Base-by-base conservation (phyloP, 306 rosid genomes). In the Fagus sylvatica region DNA sequence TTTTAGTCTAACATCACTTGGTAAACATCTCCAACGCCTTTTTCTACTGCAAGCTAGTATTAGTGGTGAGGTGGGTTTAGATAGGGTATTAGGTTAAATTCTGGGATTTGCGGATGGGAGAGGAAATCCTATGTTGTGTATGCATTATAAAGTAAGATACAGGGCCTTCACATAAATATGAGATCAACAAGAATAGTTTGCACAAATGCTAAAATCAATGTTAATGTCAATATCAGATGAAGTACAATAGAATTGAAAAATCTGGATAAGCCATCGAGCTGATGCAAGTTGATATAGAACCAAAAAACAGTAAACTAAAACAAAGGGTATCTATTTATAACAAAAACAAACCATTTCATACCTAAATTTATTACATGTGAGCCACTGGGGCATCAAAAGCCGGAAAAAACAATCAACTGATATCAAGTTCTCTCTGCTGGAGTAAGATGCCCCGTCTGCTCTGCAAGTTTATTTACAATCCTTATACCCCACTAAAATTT, bases 361-460 rank as follows among this genome's bases (percentile, higher is more conserved):
- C 92, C 88, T 80, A 82, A 67, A 61, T 70, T 76, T 82, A 83
- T 80, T 83, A 83, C 78, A 85, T 34, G 76, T 42, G 77, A 82
- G 56, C 67, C 84, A 69, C 33, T 36, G 69, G 68, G 81, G 87
- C 82, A 89, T 73, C 85, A 74, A 72, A 87, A 78, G 49, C 75
- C 59, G 74, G 39, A 74, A 81, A 71, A 72, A 79, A 59, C 33
- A 83, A 85, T 73, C 69, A 80, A 76, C 59, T 43, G 37, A 40
- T 54, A 69, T 75, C 74, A 90, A 74, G 87, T 80, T 81, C 80
- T 87, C 77, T 84, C 81, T 69, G 86, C 84, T 79, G 85, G 78
- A 86, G 86, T 84, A 82, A 87, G 91, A 80, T 91, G 83, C 71
- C 90, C 96, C 87, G 87, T 91, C 78, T 83, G 96, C 82, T 91